These are phyloP conservation scores for Drechslerella dactyloides DNA, from an alignment of 2,329 filamentous ascomycete genomes.

Conservation along the genomic window DNA sequence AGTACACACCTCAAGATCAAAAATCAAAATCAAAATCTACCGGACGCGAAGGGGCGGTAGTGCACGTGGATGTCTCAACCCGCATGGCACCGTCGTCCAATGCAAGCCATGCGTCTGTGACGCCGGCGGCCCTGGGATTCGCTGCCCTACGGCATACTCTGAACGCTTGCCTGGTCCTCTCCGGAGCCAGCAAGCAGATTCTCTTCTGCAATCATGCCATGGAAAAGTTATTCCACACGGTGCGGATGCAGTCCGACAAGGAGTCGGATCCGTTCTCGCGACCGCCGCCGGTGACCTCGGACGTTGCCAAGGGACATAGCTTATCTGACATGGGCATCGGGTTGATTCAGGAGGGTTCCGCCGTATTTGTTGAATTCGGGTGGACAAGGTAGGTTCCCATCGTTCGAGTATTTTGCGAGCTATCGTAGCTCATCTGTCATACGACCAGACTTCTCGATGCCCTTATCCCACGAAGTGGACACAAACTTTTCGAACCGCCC, in stretches of 20 bases:
- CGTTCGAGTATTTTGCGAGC: neutral
- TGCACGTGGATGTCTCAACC: slow-evolving; percentile 13
- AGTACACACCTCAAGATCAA: too few relatives aligned
- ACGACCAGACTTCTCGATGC: slow-evolving; percentile 1
- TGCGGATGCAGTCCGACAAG: slow-evolving; percentile 27
- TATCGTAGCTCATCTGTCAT: neutral
- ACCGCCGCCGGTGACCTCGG: slow-evolving; percentile 32
- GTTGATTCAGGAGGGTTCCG: slow-evolving; percentile 47
- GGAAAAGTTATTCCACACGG: slow-evolving; percentile 36
- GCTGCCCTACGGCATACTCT: slow-evolving; percentile 44
- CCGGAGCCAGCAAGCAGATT: slow-evolving; percentile 35
- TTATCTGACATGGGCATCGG: slow-evolving; percentile 46
- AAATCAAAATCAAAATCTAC: too few relatives aligned
- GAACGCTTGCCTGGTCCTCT: slow-evolving; percentile 26
- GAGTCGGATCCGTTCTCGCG: slow-evolving; percentile 29
- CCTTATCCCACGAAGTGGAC: neutral
- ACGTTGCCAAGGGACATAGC: slow-evolving; percentile 32
- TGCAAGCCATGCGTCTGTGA: slow-evolving; percentile 43
- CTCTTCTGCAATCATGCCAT: slow-evolving; percentile 46
- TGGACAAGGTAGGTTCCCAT: slow-evolving; percentile 32
- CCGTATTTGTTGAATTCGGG: slow-evolving; percentile 39
- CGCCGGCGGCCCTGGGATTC: slow-evolving; percentile 21
- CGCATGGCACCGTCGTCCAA: slow-evolving; percentile 42
- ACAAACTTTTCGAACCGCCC: neutral
- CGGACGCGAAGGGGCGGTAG: slow-evolving; percentile 4